Evolutionary conservation across 257 asterid genomes (phyloP).

Genomic region (Primulina huaijiensis): DNA sequence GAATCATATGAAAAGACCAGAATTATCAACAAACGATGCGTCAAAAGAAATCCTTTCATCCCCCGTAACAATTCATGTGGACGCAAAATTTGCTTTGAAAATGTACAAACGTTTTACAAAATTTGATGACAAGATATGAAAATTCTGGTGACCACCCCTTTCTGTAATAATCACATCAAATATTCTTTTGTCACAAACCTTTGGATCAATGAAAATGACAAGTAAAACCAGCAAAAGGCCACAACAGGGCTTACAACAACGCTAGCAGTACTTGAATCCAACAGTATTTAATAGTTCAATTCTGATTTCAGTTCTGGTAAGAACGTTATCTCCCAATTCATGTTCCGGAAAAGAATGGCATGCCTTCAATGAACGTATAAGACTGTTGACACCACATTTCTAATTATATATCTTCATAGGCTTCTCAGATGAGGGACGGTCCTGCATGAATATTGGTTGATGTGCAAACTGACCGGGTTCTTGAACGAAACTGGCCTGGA

Average conservation of each 20-base stretch:
- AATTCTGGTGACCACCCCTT: too few relatives aligned
- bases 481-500: background rate
- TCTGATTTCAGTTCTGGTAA: background rate
- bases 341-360: background rate
- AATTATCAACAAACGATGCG: background rate
- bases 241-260: background rate
- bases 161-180: too few relatives aligned
- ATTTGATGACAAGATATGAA: too few relatives aligned
- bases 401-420: slow-evolving; percentile 45
- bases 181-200: too few relatives aligned
- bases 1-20: background rate
- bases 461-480: background rate
- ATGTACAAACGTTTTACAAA: background rate
- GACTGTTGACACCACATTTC: slow-evolving; percentile 7
- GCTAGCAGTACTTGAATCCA: background rate
- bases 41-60: background rate
- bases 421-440: slow-evolving; percentile 37
- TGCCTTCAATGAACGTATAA: background rate
- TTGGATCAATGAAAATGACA: background rate
- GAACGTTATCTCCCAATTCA: background rate
- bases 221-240: background rate
- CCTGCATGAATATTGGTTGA: slow-evolving; percentile 20
- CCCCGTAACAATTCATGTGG: too few relatives aligned
- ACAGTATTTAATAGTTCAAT: background rate
- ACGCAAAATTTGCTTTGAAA: background rate